Conservation (phyloP, 2,329 filamentous ascomycete genomes). For the Onygenales sp. region DNA sequence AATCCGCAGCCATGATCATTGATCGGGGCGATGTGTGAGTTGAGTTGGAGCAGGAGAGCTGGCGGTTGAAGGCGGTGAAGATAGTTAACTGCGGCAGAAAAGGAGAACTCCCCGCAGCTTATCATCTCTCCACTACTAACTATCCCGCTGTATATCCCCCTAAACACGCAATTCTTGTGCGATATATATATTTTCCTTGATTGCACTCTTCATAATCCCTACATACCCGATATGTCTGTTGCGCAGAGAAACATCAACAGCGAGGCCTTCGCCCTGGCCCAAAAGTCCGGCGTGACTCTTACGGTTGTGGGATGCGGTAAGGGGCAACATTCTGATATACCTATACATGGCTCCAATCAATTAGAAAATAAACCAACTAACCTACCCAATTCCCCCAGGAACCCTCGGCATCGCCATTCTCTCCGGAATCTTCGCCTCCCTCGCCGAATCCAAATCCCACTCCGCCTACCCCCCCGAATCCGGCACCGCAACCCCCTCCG, state of each 20-base stretch:
- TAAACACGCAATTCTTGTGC: not conserved
- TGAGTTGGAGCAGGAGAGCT: not conserved
- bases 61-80: not conserved
- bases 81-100: not conserved
- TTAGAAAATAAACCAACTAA: constrained; percentile 2
- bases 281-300: constrained; percentile 48
- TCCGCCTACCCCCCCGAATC: constrained; percentile 25
- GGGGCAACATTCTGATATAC: constrained; percentile 18
- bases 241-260: constrained; percentile 3
- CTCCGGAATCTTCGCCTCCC: constrained; percentile 64
- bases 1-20: not conserved
- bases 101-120: not conserved
- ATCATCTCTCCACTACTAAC: not conserved
- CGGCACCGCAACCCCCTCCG: constrained; percentile 25
- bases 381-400: constrained; percentile 38
- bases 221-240: not conserved
- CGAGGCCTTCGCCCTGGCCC: constrained; percentile 24
- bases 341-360: not conserved
- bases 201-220: not conserved
- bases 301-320: constrained; percentile 73
- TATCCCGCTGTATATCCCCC: not conserved
- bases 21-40: not conserved
- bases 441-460: constrained; percentile 43
- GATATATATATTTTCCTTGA: not conserved
- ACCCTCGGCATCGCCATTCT: constrained; percentile 82